Evolutionary conservation across 2,329 filamentous ascomycete species (phyloP).

Genomic region (Achaetomium macrosporum): DNA sequence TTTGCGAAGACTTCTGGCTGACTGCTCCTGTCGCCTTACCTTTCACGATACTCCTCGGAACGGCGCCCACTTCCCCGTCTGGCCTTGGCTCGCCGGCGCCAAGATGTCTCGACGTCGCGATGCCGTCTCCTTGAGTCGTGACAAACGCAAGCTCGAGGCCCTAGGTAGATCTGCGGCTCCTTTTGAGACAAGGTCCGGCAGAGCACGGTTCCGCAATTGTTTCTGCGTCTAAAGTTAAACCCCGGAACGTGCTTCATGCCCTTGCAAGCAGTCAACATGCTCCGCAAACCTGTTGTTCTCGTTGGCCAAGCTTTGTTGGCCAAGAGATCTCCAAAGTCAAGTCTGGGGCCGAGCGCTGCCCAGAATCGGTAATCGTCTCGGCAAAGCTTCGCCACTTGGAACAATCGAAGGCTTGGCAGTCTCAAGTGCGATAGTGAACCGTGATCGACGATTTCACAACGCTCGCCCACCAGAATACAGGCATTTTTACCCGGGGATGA

Average conservation of each 20-base stretch:
- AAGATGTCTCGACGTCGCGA: neutral
- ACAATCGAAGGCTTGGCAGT: slow-evolving; percentile 31
- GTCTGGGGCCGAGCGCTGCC: slow-evolving; percentile 11
- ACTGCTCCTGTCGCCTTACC: too few species aligned
- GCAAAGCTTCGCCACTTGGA: slow-evolving; percentile 20
- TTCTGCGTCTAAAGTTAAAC: neutral
- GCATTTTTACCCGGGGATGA: slow-evolving; percentile 5
- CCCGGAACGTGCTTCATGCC: neutral
- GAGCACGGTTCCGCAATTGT: neutral
- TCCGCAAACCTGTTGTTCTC: neutral
- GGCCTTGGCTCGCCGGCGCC: too few species aligned
- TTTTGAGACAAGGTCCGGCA: slow-evolving; percentile 4
- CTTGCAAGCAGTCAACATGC: neutral
- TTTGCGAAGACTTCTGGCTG: too few species aligned
- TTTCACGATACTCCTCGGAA: too few species aligned
- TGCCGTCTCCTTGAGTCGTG: neutral
- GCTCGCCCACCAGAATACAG: neutral
- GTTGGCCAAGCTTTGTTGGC: slow-evolving; percentile 16
- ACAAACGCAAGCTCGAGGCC: neutral
- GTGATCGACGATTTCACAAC: slow-evolving; percentile 20
- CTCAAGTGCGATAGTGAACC: slow-evolving; percentile 32
- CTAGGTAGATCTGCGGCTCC: slow-evolving; percentile 4
- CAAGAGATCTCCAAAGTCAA: slow-evolving; percentile 9
- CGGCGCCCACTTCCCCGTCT: too few species aligned
- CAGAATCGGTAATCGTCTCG: slow-evolving; percentile 13